Conservation (phyloP, 768 basidiomycete genomes). For the Tremella mesenterica region DNA sequence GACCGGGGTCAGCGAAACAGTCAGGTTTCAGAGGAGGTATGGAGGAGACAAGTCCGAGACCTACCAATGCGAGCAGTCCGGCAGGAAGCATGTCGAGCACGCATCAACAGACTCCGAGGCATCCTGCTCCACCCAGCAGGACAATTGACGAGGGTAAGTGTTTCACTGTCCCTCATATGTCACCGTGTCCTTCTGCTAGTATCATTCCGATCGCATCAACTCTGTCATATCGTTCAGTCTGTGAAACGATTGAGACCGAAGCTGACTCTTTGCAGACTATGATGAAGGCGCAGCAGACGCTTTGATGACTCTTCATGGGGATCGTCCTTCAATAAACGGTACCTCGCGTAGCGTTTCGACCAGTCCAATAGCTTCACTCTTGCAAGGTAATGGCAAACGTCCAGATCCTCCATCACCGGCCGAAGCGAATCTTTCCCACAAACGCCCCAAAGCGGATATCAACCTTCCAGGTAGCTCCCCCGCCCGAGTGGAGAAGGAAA, state of each 20-base stretch:
- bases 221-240: neutral
- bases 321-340: conserved; percentile 20
- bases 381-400: conserved; percentile 15
- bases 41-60: neutral
- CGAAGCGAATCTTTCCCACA: conserved; percentile 13
- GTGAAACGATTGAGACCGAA: neutral
- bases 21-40: conserved; percentile 3
- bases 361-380: neutral
- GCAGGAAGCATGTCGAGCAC: neutral
- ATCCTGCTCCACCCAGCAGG: conserved; percentile 47
- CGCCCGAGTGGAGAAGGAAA: neutral
- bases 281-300: conserved; percentile 86
- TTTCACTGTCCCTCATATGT: no score
- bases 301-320: conserved; percentile 60
- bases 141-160: conserved; percentile 60
- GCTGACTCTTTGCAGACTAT: conserved; percentile 53
- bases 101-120: conserved; percentile 1
- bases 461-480: conserved; percentile 5
- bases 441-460: conserved; percentile 9
- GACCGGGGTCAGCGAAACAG: neutral
- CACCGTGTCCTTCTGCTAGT: no score
- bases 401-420: conserved; percentile 27
- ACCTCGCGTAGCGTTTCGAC: conserved; percentile 11
- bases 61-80: conserved; percentile 4
- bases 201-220: no score